These are phyloP conservation scores for Candida tetrigidarum DNA, from an alignment of 1,139 yeast genomes.

Conservation along the genomic window DNA sequence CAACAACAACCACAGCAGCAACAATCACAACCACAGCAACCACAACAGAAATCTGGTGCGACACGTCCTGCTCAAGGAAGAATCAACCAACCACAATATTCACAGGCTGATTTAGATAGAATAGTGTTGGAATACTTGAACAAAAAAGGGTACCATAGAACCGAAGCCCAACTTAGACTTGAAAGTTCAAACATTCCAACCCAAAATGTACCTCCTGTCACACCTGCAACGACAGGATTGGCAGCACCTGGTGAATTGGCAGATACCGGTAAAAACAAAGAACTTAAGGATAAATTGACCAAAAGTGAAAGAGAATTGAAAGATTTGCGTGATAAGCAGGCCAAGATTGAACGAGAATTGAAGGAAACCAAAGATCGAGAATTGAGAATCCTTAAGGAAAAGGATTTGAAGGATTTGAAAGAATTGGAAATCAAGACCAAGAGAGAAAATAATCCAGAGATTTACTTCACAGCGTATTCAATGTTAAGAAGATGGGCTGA, in stretches of 20 bases:
- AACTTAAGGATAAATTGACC: constrained; percentile 30
- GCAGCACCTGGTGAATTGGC: constrained; percentile 41
- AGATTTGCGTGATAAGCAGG: constrained; percentile 44
- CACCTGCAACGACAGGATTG: constrained; percentile 46
- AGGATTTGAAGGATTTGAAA: constrained; percentile 44
- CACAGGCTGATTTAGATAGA: constrained; percentile 82
- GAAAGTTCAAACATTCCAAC: constrained; percentile 78
- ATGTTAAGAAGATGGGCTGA: constrained; percentile 90
- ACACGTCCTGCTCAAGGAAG: constrained; percentile 17
- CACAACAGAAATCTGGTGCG: constrained; percentile 9
- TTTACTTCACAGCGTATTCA: constrained; percentile 77
- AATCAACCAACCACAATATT: constrained; percentile 39
- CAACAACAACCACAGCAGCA: constrained; percentile 5
- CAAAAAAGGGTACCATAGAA: constrained; percentile 91
- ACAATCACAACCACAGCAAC: constrained; percentile 9
- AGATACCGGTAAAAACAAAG: constrained; percentile 26
- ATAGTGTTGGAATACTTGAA: constrained; percentile 90
- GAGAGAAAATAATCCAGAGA: constrained; percentile 62
- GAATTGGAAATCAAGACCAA: constrained; percentile 44
- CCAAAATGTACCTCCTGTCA: constrained; percentile 55
- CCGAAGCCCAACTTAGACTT: constrained; percentile 91
- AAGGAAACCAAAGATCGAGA: constrained; percentile 48
- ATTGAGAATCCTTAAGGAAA: constrained; percentile 41
- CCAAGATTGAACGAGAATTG: constrained; percentile 41
- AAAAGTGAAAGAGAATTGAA: constrained; percentile 41